Evolutionary conservation across 2,329 filamentous ascomycete genomes (phyloP), one percentile per base, ranked within the genome.

Genomic region (Epichloe gansuensis): DNA sequence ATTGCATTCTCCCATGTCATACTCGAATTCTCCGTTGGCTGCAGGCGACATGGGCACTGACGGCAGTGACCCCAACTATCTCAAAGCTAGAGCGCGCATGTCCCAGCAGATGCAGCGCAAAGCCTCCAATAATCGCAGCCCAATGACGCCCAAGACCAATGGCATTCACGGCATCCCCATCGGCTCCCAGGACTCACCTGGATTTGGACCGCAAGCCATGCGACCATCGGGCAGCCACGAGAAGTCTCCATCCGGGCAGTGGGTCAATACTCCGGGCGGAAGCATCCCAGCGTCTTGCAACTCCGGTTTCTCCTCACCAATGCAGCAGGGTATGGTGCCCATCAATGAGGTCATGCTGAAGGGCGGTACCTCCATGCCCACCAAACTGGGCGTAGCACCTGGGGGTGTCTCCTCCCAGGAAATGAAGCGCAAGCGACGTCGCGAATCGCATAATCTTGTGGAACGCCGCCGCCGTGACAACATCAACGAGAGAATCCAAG

Each of bases 401-500:
- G 66, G 65, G 40, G 72, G 74, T 15, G 75, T 85, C 50, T 87
- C 93, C 51, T 85, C 89, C 1, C 89, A 95, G 63, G 93, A 97
- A 66, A 89, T 90, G 62, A 97, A 97, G 78, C 81, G 89, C 60
- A 88, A 91, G 66, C 80, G 90, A 55, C 82, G 93, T 54, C 80
- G 93, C 40, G 93, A 96, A 63, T 97, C 91, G 1, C 93, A 98
- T 72, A 97, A 98, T 65, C 76, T 95, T 40, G 93, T 98, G 11
- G 93, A 98, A 72, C 88, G 93, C 52, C 84, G 93, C 49, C 85
- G 93, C 55, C 82, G 93, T 56, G 93, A 97, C 71, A 97, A 97
- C 65, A 98, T 98, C 74, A 98, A 98, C 60, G 93, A 98, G 69
- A 83, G 93, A 43, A 98, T 98, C 56, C 91, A 97, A 63, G 93